These are phyloP conservation scores for Malassezia obtusa DNA, from an alignment of 1,284 basidiomycete species.

Conservation along the genomic window DNA sequence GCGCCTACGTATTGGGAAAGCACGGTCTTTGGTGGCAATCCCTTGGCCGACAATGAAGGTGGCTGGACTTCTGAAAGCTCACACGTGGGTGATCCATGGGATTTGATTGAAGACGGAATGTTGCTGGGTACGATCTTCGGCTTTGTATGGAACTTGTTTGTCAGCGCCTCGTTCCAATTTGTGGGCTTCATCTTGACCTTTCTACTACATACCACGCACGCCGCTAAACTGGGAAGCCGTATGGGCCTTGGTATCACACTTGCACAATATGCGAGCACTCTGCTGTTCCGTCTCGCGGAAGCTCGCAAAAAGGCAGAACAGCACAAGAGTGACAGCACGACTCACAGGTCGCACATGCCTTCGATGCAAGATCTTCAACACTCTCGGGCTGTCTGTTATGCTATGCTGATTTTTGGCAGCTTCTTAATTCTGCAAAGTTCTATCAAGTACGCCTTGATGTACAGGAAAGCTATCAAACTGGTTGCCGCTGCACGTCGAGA, in stretches of 20 bases:
- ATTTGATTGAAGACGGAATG: conserved; percentile 55
- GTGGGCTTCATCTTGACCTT: conserved; percentile 52
- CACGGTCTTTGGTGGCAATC: conserved; percentile 59
- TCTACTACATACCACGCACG: conserved; percentile 60
- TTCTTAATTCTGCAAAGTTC: not conserved
- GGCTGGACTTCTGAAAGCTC: conserved; percentile 44
- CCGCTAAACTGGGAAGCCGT: conserved; percentile 83
- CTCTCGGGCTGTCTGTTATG: not conserved
- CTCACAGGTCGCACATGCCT: not conserved
- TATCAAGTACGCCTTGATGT: not conserved
- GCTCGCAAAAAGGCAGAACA: not conserved
- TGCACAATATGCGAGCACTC: conserved; percentile 55
- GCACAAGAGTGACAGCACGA: not conserved
- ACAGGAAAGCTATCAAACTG: not conserved
- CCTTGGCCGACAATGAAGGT: conserved; percentile 51
- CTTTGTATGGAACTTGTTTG: conserved; percentile 69
- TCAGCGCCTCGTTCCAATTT: conserved; percentile 93
- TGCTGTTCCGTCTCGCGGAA: not conserved
- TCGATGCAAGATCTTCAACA: not conserved
- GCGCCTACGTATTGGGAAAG: conserved; percentile 97
- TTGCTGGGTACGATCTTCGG: conserved; percentile 58
- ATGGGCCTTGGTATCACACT: conserved; percentile 89
- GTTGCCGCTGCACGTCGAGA: not conserved
- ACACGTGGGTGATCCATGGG: conserved; percentile 49
- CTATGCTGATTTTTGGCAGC: not conserved